Conservation (phyloP, 2,329 filamentous ascomycete genomes). For the Septoria petroselini region DNA sequence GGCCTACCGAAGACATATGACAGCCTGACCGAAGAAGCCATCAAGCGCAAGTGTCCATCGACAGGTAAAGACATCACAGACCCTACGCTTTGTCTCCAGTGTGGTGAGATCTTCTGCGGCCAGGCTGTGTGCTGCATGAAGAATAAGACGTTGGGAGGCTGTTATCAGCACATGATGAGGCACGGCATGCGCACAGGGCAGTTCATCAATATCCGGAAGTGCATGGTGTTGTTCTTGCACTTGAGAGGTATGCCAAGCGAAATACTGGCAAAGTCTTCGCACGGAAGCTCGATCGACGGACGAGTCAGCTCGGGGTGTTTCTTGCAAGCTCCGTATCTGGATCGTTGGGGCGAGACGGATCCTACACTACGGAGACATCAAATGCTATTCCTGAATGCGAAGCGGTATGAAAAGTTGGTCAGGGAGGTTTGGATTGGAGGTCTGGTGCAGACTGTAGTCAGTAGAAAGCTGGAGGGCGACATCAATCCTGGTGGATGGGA, state of each 20-base stretch:
- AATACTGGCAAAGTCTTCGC: neutral
- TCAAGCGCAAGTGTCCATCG: conserved; percentile 76
- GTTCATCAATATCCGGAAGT: conserved; percentile 96
- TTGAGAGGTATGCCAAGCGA: conserved; percentile 46
- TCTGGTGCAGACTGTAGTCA: conserved; percentile 83
- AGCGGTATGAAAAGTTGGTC: conserved; percentile 83
- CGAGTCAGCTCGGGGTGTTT: conserved; percentile 62
- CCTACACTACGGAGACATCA: conserved; percentile 80
- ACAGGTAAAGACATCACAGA: conserved; percentile 90
- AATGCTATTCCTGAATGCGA: conserved; percentile 89
- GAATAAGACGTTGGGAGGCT: conserved; percentile 66
- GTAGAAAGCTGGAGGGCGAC: conserved; percentile 85
- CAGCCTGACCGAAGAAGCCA: conserved; percentile 85
- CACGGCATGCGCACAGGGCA: conserved; percentile 88
- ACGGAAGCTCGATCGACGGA: conserved; percentile 1
- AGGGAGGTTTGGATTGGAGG: conserved; percentile 83
- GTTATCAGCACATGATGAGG: conserved; percentile 85
- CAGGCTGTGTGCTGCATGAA: conserved; percentile 89
- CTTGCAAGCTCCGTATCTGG: conserved; percentile 85
- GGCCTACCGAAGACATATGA: conserved; percentile 91
- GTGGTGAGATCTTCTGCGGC: conserved; percentile 93
- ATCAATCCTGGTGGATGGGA: conserved; percentile 98
- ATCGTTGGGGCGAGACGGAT: conserved; percentile 93
- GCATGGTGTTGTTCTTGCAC: conserved; percentile 84
- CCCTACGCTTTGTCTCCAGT: conserved; percentile 88